phyloP scores from a whole-genome alignment of 2,329 filamentous ascomycete genomes.

The Simplicillium sp. region DNA sequence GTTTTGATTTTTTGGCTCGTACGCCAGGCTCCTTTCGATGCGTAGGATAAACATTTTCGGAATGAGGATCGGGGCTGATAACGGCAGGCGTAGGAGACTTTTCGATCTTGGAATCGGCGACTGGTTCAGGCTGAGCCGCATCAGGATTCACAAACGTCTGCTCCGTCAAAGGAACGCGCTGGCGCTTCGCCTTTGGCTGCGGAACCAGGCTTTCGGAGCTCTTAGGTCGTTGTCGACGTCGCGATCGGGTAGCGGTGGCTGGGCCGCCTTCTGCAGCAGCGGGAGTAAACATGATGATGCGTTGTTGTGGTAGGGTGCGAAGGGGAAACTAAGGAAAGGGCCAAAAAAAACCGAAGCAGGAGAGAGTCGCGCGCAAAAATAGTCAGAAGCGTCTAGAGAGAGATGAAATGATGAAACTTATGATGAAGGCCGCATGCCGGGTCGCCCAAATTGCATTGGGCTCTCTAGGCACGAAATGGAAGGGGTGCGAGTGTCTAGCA shows the following conservation, averaged over 20 bases:
- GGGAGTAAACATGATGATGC: conserved; percentile 48
- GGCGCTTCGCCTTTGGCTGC: conserved; percentile 55
- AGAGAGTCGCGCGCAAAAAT: no score
- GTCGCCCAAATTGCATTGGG: conserved; percentile 7
- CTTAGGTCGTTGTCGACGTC: conserved; percentile 50
- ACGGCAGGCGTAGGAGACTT: conserved; percentile 38
- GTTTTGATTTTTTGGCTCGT: conserved; percentile 52
- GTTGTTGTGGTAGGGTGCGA: conserved; percentile 6
- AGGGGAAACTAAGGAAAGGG: neutral
- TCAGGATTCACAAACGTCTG: conserved; percentile 47
- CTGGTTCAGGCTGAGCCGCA: conserved; percentile 31
- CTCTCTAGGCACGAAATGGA: no score
- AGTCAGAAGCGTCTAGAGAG: no score
- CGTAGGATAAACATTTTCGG: conserved; percentile 29
- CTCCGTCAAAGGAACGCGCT: conserved; percentile 47
- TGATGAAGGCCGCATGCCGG: conserved; percentile 13
- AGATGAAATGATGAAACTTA: no score
- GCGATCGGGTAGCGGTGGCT: conserved; percentile 47
- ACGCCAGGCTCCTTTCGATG: conserved; percentile 46
- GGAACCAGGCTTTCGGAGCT: conserved; percentile 44
- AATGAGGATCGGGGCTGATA: conserved; percentile 31
- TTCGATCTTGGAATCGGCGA: conserved; percentile 41
- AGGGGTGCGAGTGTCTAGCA: neutral
- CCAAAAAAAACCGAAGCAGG: neutral
- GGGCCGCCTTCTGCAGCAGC: conserved; percentile 41